phyloP scores from a whole-genome alignment of 2,329 filamentous ascomycete species.

The Colletotrichum chlorophyti region DNA sequence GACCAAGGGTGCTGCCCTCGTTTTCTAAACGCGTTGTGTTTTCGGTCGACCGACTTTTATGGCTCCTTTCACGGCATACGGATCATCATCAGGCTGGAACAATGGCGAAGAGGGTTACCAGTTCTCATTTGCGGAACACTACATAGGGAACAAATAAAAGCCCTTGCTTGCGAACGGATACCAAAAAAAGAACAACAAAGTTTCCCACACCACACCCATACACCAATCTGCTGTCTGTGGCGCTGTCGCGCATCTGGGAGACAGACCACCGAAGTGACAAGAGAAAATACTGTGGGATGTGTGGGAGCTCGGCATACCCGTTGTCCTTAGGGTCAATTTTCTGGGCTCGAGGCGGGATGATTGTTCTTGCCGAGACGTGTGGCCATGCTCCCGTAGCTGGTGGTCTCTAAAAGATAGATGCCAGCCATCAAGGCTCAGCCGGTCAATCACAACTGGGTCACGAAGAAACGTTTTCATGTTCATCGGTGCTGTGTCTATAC shows the following conservation, averaged over 20 bases:
- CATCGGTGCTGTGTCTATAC: not conserved
- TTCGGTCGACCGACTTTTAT: slow-evolving; percentile 32
- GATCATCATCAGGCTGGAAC: slow-evolving; percentile 42
- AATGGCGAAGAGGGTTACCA: slow-evolving; percentile 55
- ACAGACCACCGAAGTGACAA: slow-evolving; percentile 22
- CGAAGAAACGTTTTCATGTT: slow-evolving; percentile 1
- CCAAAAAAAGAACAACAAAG: slow-evolving; percentile 31
- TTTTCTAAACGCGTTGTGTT: slow-evolving; percentile 82
- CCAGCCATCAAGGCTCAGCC: slow-evolving; percentile 22
- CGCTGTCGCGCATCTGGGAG: slow-evolving; percentile 12
- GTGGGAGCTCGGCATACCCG: slow-evolving; percentile 1
- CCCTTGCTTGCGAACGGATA: slow-evolving; percentile 31
- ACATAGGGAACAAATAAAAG: slow-evolving; percentile 53
- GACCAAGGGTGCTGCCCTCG: slow-evolving; percentile 99
- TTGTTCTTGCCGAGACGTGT: not conserved
- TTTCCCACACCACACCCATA: too few relatives aligned
- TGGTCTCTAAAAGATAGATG: slow-evolving; percentile 22
- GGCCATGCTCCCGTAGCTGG: not conserved
- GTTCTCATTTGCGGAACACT: slow-evolving; percentile 50
- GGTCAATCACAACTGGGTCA: slow-evolving; percentile 28
- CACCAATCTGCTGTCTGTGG: slow-evolving; percentile 5
- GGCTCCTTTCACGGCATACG: slow-evolving; percentile 34
- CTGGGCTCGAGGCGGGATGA: slow-evolving; percentile 21
- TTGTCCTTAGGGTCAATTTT: slow-evolving; percentile 21
- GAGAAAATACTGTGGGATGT: not conserved